Evolutionary conservation across 2,329 filamentous ascomycete genomes (phyloP), one percentile per base, ranked within the genome.

Genomic region (Neurospora sp.): DNA sequence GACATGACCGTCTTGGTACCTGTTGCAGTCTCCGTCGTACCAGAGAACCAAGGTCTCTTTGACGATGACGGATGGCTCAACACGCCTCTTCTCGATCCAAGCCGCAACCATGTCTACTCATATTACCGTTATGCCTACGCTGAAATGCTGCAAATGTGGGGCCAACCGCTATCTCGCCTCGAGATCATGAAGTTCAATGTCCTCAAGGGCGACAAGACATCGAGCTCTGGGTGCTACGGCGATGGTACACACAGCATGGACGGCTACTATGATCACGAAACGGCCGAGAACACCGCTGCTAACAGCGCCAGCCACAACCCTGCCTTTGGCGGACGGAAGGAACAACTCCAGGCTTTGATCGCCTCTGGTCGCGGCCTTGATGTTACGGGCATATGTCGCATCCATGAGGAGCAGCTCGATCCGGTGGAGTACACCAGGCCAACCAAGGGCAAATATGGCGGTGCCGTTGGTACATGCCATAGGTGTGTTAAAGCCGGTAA

Each of bases 111-210:
- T 3, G 77, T 85, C 23, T 88, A 89, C 73, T 82, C 84, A n/a
- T 83, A 81, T 74, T 91, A 91, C 75, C 86, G 89, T 42, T 86
- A 87, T 71, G 84, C 85, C 0, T 91, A 91, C 74, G 88, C 89
- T n/a, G 88, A 90, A 78, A 84, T 91, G 79, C 82, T 91, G 3
- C 89, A 89, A 73, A 86, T 88, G 79, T 91, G 89, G 89, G 82
- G 84, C 2, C 84, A 89, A 70, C 88, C 88, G 0, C 79, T 91
- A 4, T 84, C 87, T 39, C 83, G 89, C 19, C 83, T 91, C 1
- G 89, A 91, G 76, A 85, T 91, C 38, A 83, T 91, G 79, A 91
- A 91, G 75, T 91, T 91, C 75, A 90, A 90, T 72, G 84, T 87
- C 4, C 80, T 91, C 46, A 85, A 85, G 69, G 85, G 86, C 36